phyloP scores from a whole-genome alignment of 1,284 basidiomycete genomes.

The Cryptococcus sp. region DNA sequence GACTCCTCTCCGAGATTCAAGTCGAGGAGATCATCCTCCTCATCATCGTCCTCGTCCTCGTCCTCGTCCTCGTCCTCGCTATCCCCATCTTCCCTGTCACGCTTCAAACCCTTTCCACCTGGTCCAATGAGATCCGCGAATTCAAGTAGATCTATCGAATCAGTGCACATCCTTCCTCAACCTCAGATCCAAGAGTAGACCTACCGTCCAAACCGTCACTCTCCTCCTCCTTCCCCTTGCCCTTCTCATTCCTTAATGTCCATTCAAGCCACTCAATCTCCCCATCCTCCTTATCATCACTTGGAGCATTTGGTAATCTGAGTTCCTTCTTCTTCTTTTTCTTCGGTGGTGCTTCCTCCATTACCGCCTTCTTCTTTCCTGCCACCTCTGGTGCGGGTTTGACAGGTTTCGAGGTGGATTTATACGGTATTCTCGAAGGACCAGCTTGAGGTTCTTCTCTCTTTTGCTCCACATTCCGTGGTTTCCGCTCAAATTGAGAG shows the following conservation, averaged over 20 bases:
- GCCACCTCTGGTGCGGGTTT: constrained; percentile 1
- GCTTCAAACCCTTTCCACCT: constrained; percentile 18
- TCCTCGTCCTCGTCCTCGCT: constrained; percentile 14
- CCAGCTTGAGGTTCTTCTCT: constrained; percentile 11
- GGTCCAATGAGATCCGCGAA: constrained; percentile 44
- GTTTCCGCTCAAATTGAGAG: background rate
- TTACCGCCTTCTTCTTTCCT: constrained; percentile 17
- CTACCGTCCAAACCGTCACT: constrained; percentile 55
- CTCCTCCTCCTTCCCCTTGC: constrained; percentile 45
- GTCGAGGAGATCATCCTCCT: too few species aligned
- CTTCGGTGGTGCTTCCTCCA: constrained; percentile 12
- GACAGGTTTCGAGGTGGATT: constrained; percentile 6
- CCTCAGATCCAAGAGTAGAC: constrained; percentile 34
- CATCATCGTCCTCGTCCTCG: constrained; percentile 10
- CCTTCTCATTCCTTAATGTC: constrained; percentile 56
- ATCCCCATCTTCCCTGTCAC: constrained; percentile 3
- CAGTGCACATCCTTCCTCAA: constrained; percentile 4
- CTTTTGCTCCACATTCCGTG: constrained; percentile 17
- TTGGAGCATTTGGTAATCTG: constrained; percentile 34
- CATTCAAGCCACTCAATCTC: constrained; percentile 74
- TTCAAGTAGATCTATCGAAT: constrained; percentile 54
- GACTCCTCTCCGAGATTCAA: constrained; percentile 3
- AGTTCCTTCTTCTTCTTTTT: constrained; percentile 27
- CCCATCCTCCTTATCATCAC: constrained; percentile 59
- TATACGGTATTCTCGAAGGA: too few species aligned